Percentiles rank a stretch among this genome's conserved stretches.
These are phyloP conservation scores for Naganishia friedmannii DNA, from an alignment of 768 basidiomycete species.

Conservation along the genomic window DNA sequence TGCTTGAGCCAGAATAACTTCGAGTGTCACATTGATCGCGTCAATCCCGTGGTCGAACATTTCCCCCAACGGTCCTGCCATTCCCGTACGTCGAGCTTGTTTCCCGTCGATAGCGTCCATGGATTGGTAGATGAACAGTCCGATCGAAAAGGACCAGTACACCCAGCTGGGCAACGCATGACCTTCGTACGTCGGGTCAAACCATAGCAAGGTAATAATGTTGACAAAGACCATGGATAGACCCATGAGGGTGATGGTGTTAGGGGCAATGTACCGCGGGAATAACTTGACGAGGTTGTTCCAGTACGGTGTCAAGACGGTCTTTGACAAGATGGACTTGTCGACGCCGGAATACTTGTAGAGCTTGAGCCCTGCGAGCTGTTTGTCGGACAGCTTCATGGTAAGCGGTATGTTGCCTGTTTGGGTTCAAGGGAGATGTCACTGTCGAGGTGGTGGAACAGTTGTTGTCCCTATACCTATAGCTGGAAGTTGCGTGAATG, in stretches of 20 bases:
- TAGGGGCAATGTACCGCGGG: constrained; percentile 80
- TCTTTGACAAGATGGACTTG: constrained; percentile 75
- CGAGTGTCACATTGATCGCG: constrained; percentile 94
- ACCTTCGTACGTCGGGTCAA: constrained; percentile 62
- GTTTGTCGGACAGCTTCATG: constrained; percentile 57
- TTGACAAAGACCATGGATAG: constrained; percentile 77
- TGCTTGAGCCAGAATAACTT: constrained; percentile 73
- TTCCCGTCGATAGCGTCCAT: constrained; percentile 58
- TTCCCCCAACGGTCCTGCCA: constrained; percentile 96
- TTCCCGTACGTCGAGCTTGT: constrained; percentile 90
- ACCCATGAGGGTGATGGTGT: constrained; percentile 85
- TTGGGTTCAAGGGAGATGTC: neutral
- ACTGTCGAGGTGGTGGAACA: too few species aligned
- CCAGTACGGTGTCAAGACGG: constrained; percentile 82
- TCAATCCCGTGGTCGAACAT: constrained; percentile 93
- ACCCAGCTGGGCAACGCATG: constrained; percentile 68
- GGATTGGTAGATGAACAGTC: constrained; percentile 85
- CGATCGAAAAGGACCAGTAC: constrained; percentile 85
- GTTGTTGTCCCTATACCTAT: too few species aligned
- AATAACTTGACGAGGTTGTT: constrained; percentile 84
- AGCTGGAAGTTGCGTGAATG: too few species aligned
- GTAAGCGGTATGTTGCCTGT: neutral
- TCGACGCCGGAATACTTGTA: constrained; percentile 80
- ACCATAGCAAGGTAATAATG: constrained; percentile 75
- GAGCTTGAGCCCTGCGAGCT: constrained; percentile 70